Evolutionary conservation across 2,329 filamentous ascomycete species (phyloP).

Genomic region (Fusarium sp.): DNA sequence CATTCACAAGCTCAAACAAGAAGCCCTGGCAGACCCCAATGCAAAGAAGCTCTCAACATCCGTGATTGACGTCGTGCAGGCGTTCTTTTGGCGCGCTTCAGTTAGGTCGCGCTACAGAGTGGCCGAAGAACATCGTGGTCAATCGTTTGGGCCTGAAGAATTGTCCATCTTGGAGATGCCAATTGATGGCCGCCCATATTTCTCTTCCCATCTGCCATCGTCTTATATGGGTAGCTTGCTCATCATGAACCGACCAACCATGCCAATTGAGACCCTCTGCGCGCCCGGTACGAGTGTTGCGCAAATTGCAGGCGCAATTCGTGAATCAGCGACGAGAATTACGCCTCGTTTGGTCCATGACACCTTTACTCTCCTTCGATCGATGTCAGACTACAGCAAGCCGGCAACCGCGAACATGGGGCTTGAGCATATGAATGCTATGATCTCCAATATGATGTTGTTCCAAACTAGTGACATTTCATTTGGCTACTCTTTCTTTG

Average conservation of each 20-base stretch:
- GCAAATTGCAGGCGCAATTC: slow-evolving; percentile 1
- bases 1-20: slow-evolving; percentile 10
- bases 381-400: slow-evolving; percentile 16
- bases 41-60: not conserved
- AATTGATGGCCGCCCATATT: slow-evolving; percentile 11
- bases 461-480: slow-evolving; percentile 13
- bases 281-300: not conserved
- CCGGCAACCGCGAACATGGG: slow-evolving; percentile 21
- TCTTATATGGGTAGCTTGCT: slow-evolving; percentile 17
- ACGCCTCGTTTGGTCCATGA: slow-evolving; percentile 8
- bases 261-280: slow-evolving; percentile 1
- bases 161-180: slow-evolving; percentile 19
- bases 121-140: not conserved
- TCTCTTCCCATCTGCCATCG: slow-evolving; percentile 3
- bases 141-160: not conserved
- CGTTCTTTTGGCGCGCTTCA: slow-evolving; percentile 15
- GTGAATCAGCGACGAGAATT: slow-evolving; percentile 5
- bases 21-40: not conserved
- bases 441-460: slow-evolving; percentile 17
- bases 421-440: slow-evolving; percentile 11
- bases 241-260: not conserved
- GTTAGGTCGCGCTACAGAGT: slow-evolving; percentile 11
- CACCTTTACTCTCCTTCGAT: not conserved
- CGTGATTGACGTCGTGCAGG: slow-evolving; percentile 1
- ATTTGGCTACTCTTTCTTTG: slow-evolving; percentile 8